Evolutionary conservation across 106 monocot species (phyloP), one percentile per base, ranked within the genome.

Genomic region (Dioscorea alata): DNA sequence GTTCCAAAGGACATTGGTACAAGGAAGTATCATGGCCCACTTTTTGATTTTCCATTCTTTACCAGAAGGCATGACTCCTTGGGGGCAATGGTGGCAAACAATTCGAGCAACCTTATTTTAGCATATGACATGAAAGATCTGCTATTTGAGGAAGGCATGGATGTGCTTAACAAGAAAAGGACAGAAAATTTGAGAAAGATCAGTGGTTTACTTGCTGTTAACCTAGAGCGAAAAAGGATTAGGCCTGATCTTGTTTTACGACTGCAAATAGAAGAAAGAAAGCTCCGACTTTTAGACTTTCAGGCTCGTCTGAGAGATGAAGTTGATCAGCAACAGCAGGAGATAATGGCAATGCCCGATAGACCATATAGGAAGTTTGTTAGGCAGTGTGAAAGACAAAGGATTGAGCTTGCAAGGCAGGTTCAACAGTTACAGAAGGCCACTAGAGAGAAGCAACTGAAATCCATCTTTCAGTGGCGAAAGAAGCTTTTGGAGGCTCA

Each of bases 401-500:
- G 92, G 0, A 50, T 70, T 48, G 97, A 97, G 25, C 84, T 97
- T 14, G 2, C 77, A 15, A 86, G 92, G 81, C 97, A 97, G 66
- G 86, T 92, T 63, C 97, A 92, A 60, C 87, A 86, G 57, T 64
- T 83, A 57, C 97, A 92, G 51, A 92, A 87, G 68, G 72, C 74
- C 25, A 56, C 70, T 21, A 82, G 89, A 61, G 97, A 92, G 54
- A 92, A 83, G 69, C 92, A 89, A 69, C 59, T 97, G 42, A 97
- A 97, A 70, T 87, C 86, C 48, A 85, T 90, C 19, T 87, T 97
- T 59, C 89, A 82, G 68, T 97, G 97, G 97, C 82, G 92, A 65
- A 97, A 97, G 83, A 97, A 84, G 78, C 89, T 97, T 69, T 69
- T 92, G 19, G 97, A 97, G 76, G 71, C 86, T 82, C 97, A 97